Evolutionary conservation across 2,329 filamentous ascomycete genomes (phyloP).

Genomic region (Diplodia scrobiculata): DNA sequence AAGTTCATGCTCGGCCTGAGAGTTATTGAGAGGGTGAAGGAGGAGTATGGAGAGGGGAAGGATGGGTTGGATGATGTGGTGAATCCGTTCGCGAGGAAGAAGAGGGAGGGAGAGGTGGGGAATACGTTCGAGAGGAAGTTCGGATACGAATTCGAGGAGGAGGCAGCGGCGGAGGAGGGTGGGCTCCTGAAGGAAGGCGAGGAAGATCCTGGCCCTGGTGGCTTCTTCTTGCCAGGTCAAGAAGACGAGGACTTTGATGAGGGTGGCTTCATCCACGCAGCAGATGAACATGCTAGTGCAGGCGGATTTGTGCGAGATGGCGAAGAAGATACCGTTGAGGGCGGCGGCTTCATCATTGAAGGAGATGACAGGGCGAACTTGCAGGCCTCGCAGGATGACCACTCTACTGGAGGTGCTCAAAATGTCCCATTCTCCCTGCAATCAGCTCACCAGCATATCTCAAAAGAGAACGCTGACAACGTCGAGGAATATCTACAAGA

Average conservation of each 20-base stretch:
- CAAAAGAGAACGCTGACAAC: slow-evolving; percentile 14
- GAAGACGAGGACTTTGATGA: slow-evolving; percentile 29
- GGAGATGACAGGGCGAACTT: slow-evolving; percentile 35
- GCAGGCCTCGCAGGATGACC: neutral
- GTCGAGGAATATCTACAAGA: slow-evolving; percentile 1
- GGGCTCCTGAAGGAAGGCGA: slow-evolving; percentile 46
- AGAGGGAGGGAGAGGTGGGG: slow-evolving; percentile 37
- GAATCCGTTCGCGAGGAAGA: slow-evolving; percentile 56
- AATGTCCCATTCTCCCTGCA: slow-evolving; percentile 42
- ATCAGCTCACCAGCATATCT: slow-evolving; percentile 36
- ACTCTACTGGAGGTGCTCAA: slow-evolving; percentile 30
- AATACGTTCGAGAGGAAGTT: slow-evolving; percentile 30
- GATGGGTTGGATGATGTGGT: slow-evolving; percentile 50
- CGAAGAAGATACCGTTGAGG: slow-evolving; percentile 38
- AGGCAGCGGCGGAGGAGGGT: slow-evolving; percentile 40
- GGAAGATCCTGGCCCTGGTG: slow-evolving; percentile 28
- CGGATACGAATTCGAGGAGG: slow-evolving; percentile 34
- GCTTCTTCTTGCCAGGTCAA: slow-evolving; percentile 29
- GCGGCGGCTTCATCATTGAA: slow-evolving; percentile 41
- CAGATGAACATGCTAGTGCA: slow-evolving; percentile 32
- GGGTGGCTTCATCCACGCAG: slow-evolving; percentile 32
- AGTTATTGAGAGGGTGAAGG: slow-evolving; percentile 73
- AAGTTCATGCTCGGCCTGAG: slow-evolving; percentile 84
- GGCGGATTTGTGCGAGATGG: slow-evolving; percentile 46
- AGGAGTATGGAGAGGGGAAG: slow-evolving; percentile 69